Evolutionary conservation across 176 grass and related monocot species (phyloP).

Genomic region (Poa pratensis): DNA sequence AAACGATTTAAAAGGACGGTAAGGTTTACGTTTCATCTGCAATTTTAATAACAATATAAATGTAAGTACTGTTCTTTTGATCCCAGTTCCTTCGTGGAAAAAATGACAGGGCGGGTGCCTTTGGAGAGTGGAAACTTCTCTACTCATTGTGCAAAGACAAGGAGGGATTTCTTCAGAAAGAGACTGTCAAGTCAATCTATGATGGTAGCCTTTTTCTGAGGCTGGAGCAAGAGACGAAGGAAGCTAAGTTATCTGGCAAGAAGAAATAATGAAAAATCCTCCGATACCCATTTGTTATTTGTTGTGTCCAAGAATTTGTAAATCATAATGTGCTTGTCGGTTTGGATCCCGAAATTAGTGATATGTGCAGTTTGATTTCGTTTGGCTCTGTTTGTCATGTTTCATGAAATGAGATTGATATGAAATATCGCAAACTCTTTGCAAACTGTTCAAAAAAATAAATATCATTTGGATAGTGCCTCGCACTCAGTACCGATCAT

Average conservation of each 20-base stretch:
- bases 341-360: background rate
- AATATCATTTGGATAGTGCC: too few species aligned
- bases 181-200: constrained; percentile 54
- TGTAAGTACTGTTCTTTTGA: background rate
- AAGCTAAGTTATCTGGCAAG: constrained; percentile 34
- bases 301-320: background rate
- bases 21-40: background rate
- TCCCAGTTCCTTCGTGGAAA: background rate
- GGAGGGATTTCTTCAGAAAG: constrained; percentile 70
- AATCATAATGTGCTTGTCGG: background rate
- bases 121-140: constrained; percentile 61
- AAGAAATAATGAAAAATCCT: constrained; percentile 51
- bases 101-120: constrained; percentile 48
- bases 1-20: constrained; percentile 66
- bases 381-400: background rate
- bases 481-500: too few species aligned
- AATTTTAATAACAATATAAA: background rate
- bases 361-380: background rate
- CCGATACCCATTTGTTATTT: background rate
- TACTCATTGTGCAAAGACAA: constrained; percentile 60
- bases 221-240: constrained; percentile 54
- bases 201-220: constrained; percentile 72
- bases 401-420: background rate
- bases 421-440: too few species aligned
- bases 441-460: too few species aligned